Base-by-base conservation (phyloP, 140 eudicot genomes). In the Ambrosia hybrid region DNA sequence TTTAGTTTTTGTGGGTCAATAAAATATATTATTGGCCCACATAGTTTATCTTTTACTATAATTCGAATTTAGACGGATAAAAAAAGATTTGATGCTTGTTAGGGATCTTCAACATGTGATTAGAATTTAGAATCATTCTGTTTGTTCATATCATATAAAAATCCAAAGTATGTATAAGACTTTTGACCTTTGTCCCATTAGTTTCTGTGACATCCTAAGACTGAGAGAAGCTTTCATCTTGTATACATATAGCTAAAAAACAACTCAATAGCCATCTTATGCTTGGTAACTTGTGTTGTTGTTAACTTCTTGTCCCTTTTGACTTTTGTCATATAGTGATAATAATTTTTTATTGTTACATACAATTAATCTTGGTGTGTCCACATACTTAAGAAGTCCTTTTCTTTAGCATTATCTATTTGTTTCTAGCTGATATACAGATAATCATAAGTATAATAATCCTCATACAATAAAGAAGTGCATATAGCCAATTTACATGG, bases 261-360 rank as follows among this genome's bases (percentile, higher is more conserved):
- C 55, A 77, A 70, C 59, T 70, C 72, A 38, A n/a, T 74, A 61
- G 17, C 81, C 65, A 52, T 26, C 69, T 14, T 58, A 46, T 46
- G 63, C 68, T 62, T 9, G 76, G 67, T 70, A 52, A 39, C 57
- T 43, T 61, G 30, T 21, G 30, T 21, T 30, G 69, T 68, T 30
- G 57, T 45, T n/a, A 56, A 75, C 43, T 30, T 76, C 11, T 59
- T 59, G 74, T 59, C 70, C 17, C 68, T 59, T 76, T 49, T 37
- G 60, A 59, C 38, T 58, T 68, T 59, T 59, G 65, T 21, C 58
- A 67, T 65, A 65, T 63, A 17, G 38, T 74, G 78, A 64, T 51
- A 74, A 52, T 14, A 53, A 39, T 53, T 53, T 53, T 14, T 53
- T 53, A 41, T 61, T 61, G 52, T 59, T 45, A 41, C 26, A 58